These are phyloP conservation scores for Apostasia ramifera DNA, from an alignment of 106 monocot genomes.

Conservation along the genomic window DNA sequence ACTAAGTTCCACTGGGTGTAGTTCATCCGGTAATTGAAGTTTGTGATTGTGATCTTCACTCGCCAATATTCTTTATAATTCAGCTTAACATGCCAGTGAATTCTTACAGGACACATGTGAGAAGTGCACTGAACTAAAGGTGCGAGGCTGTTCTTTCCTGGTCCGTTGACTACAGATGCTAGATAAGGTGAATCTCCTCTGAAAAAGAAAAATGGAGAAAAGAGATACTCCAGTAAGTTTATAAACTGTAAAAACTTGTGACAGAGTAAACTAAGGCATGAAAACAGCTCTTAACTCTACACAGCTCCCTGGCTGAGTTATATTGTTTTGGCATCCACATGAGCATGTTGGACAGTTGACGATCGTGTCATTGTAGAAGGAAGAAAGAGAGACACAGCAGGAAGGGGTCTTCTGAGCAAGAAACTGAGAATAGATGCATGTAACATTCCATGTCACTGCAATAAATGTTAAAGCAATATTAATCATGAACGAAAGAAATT, in stretches of 20 bases:
- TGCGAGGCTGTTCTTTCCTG: conserved; percentile 34
- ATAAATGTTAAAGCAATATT: not conserved
- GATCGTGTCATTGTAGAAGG: conserved; percentile 86
- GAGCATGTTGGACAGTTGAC: conserved; percentile 77
- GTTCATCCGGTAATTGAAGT: conserved; percentile 72
- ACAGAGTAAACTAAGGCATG: not conserved
- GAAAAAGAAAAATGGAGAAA: not conserved
- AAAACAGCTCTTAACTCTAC: conserved; percentile 48
- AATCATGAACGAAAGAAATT: too few relatives aligned
- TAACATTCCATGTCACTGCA: conserved; percentile 98
- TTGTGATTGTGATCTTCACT: conserved; percentile 53
- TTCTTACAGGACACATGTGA: conserved; percentile 65
- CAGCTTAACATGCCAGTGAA: conserved; percentile 72
- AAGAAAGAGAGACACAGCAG: conserved; percentile 90
- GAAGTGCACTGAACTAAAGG: conserved; percentile 68
- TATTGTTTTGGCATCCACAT: conserved; percentile 80
- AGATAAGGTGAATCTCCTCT: conserved; percentile 61
- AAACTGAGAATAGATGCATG: conserved; percentile 84
- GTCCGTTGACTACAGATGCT: conserved; percentile 41
- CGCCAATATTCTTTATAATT: conserved; percentile 68
- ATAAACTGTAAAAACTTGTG: not conserved
- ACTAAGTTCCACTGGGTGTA: conserved; percentile 70
- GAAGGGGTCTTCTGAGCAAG: conserved; percentile 68
- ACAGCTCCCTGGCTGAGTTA: conserved; percentile 75
- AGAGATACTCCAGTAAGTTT: not conserved